phyloP scores from a whole-genome alignment of 306 rosid genomes.

The Parietaria judaica region DNA sequence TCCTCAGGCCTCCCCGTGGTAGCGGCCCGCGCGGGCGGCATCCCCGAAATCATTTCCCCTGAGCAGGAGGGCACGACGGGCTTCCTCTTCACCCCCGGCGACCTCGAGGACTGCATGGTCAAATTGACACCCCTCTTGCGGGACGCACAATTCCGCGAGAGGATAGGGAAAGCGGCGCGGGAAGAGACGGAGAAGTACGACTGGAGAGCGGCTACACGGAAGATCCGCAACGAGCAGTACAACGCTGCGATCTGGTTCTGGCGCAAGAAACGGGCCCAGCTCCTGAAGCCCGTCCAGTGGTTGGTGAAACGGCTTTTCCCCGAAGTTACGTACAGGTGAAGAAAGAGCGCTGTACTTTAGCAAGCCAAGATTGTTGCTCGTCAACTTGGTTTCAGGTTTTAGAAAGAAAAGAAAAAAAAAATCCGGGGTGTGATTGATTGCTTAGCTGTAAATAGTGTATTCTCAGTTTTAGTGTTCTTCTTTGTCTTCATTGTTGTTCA shows the following conservation, averaged over 20 bases:
- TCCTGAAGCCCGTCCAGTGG: conserved; percentile 76
- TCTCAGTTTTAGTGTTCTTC: no score
- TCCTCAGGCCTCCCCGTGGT: conserved; percentile 95
- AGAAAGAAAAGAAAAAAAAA: conserved; percentile 9
- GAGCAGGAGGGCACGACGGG: conserved; percentile 85
- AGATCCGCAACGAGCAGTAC: conserved; percentile 79
- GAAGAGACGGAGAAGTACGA: conserved; percentile 82
- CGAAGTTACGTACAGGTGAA: conserved; percentile 46
- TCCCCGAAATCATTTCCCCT: conserved; percentile 81
- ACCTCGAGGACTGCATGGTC: conserved; percentile 75
- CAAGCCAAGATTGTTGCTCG: neutral
- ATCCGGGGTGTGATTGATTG: no score
- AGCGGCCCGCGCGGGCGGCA: conserved; percentile 89
- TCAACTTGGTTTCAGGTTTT: conserved; percentile 19
- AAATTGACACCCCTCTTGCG: conserved; percentile 64
- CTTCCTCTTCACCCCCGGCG: conserved; percentile 57
- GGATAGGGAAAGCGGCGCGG: conserved; percentile 75
- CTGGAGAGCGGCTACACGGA: conserved; percentile 86
- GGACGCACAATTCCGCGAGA: conserved; percentile 56
- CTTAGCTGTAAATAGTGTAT: no score
- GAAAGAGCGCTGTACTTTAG: conserved; percentile 1
- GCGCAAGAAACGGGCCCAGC: conserved; percentile 74
- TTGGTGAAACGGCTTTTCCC: conserved; percentile 52
- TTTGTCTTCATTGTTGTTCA: no score
- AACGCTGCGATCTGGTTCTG: conserved; percentile 96